Conservation (phyloP, 352 stramenopile species). For the Aphanomyces cochlioides region DNA sequence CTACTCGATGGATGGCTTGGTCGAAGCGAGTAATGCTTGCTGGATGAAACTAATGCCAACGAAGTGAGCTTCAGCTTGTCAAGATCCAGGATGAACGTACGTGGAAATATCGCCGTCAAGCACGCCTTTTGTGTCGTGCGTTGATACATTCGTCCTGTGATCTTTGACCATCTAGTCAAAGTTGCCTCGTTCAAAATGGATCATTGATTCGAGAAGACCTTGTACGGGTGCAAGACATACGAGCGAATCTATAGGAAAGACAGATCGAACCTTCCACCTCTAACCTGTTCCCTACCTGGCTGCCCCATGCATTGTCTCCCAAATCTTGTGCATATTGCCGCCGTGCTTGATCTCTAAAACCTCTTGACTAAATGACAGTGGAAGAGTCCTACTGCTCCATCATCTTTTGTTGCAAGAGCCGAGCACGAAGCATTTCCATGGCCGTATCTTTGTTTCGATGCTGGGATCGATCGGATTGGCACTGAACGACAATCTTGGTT, state of each 20-base stretch:
- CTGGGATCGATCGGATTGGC: conserved; percentile 92
- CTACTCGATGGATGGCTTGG: background rate
- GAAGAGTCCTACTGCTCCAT: conserved; percentile 37
- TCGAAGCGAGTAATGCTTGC: conserved; percentile 55
- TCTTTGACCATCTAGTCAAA: conserved; percentile 93
- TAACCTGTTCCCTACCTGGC: conserved; percentile 33
- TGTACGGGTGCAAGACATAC: conserved; percentile 97
- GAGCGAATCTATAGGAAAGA: conserved; percentile 89
- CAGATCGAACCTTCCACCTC: conserved; percentile 46
- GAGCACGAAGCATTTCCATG: conserved; percentile 75
- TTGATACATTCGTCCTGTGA: conserved; percentile 88
- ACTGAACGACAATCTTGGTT: conserved; percentile 92
- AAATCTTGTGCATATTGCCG: conserved; percentile 62
- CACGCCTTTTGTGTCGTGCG: conserved; percentile 79
- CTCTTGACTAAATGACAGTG: conserved; percentile 69
- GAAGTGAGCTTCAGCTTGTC: background rate
- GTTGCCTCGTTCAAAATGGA: background rate
- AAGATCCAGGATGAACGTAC: conserved; percentile 19
- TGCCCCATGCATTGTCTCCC: conserved; percentile 74
- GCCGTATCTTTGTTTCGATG: conserved; percentile 91
- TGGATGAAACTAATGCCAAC: conserved; percentile 52
- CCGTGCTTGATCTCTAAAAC: conserved; percentile 49
- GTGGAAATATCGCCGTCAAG: conserved; percentile 87
- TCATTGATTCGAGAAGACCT: conserved; percentile 35
- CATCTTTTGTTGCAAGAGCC: conserved; percentile 69